phyloP scores from a whole-genome alignment of 768 basidiomycete species.

The Mycena floridula region DNA sequence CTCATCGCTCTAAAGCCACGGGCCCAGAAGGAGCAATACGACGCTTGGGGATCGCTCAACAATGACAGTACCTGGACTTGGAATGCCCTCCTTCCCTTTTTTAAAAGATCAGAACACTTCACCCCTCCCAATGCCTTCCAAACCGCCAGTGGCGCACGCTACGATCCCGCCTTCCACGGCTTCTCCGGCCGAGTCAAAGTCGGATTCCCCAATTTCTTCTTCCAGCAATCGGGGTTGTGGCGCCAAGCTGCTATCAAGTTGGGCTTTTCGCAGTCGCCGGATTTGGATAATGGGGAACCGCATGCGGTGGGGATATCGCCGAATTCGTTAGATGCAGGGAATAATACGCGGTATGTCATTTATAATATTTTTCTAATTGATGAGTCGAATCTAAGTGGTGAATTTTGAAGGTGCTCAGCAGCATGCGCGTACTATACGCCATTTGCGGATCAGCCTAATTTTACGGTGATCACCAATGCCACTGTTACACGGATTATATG shows the following conservation, averaged over 20 bases:
- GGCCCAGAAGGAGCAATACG: slow-evolving; percentile 26
- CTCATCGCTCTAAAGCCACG: slow-evolving; percentile 22
- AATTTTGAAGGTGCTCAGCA: slow-evolving; percentile 19
- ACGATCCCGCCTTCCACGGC: slow-evolving; percentile 19
- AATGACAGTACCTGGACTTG: slow-evolving; percentile 27
- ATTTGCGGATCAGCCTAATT: slow-evolving; percentile 31
- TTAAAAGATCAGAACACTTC: slow-evolving; percentile 41
- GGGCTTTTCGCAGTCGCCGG: slow-evolving; percentile 19
- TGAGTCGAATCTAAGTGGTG: no score
- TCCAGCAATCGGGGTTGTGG: slow-evolving; percentile 23
- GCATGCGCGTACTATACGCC: slow-evolving; percentile 26
- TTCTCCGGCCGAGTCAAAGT: slow-evolving; percentile 23
- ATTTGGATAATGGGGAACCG: slow-evolving; percentile 20
- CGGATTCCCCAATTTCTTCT: slow-evolving; percentile 27
- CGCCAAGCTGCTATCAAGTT: slow-evolving; percentile 12
- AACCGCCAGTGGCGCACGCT: slow-evolving; percentile 16
- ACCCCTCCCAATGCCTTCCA: slow-evolving; percentile 15
- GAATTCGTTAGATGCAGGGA: slow-evolving; percentile 22
- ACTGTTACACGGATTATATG: slow-evolving; percentile 49
- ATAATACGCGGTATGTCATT: slow-evolving; percentile 20
- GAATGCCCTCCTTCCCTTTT: slow-evolving; percentile 35
- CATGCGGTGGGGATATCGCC: slow-evolving; percentile 24
- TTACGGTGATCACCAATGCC: slow-evolving; percentile 48
- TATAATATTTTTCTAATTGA: no score
- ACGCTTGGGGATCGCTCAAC: slow-evolving; percentile 25